Evolutionary conservation across 140 eudicot genomes (phyloP), one percentile per base, ranked within the genome.

Genomic region (Cichorium intybus): DNA sequence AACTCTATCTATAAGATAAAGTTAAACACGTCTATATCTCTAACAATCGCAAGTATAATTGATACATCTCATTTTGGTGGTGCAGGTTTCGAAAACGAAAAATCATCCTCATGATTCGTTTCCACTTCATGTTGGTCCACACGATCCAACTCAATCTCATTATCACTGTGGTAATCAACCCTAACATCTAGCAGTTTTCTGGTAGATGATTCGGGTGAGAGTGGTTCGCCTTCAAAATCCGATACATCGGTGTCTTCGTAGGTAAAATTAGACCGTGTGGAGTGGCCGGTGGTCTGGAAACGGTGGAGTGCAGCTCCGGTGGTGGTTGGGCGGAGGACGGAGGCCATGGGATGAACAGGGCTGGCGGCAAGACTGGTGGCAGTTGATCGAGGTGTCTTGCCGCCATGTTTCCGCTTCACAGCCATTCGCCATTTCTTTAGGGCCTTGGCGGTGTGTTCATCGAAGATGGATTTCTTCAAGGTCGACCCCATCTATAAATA

Each of bases 201-300:
- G 7, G 74, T 75, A 10, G 81, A 66, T 41, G 89, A 65, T 12
- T 67, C 82, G 1, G 78, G 86, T 4, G 89, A 66, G 9, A 62
- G 37, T 50, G 80, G 91, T 23, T 83, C 90, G 7, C 55, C 85
- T 66, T 81, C 97, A 27, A 64, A 41, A 54, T 81, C 87, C 5
- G 87, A 82, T 24, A 29, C 55, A n/a, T 74, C 81, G 2, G 46
- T 47, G 24, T 80, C 89, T 6, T 68, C 90, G 31, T 85, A 79
- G 8, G 64, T 21, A 26, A 39, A 43, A 12, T 24, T 21, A 9
- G 81, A 34, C 3, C 78, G 80, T 10, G 81, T 75, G 1, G 95
- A 88, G 77, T 83, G 94, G 12, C 98, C 98, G 0, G 96, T 85
- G 14, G 96, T 85, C 77, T 75, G 84, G 82, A 77, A 86, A 2